A percentile compares a stretch with the other conserved stretches of the same genome.
Conservation (phyloP, 306 rosid genomes). For the Canavalia ensiformis region DNA sequence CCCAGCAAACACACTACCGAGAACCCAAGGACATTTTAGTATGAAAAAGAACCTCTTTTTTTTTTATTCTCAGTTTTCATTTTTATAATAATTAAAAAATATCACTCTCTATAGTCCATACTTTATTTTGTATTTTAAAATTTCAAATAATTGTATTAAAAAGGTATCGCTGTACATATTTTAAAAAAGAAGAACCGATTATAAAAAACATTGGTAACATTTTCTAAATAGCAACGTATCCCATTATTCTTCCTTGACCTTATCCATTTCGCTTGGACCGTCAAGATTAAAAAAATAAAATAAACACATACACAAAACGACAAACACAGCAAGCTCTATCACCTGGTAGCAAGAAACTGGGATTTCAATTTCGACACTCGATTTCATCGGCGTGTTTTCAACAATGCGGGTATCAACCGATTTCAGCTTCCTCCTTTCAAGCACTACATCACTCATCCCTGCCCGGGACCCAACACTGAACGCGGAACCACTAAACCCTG, state of each 20-base stretch:
- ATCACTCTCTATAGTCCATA: background rate
- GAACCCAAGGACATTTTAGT: background rate
- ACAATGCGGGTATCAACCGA: slow-evolving; percentile 64
- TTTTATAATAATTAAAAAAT: background rate
- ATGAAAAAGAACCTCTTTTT: background rate
- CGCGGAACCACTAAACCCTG: slow-evolving; percentile 51
- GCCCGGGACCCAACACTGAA: slow-evolving; percentile 52
- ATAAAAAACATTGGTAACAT: background rate
- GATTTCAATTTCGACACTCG: slow-evolving; percentile 75
- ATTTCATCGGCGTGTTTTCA: slow-evolving; percentile 49
- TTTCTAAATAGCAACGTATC: background rate
- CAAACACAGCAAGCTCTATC: slow-evolving; percentile 10
- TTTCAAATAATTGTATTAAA: slow-evolving; percentile 6
- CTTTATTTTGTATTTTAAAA: too few species aligned
- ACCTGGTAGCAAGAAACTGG: slow-evolving; percentile 95
- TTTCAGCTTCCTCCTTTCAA: slow-evolving; percentile 65
- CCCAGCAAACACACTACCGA: slow-evolving; percentile 18
- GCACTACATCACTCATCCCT: slow-evolving; percentile 47
- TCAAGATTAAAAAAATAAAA: background rate
- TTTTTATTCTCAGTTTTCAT: background rate
- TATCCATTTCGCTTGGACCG: background rate
- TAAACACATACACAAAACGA: background rate
- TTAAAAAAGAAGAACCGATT: background rate
- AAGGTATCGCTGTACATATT: background rate
- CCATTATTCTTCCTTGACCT: background rate